phyloP scores from a whole-genome alignment of 352 stramenopile genomes.

The Elongisporangium anandrum region DNA sequence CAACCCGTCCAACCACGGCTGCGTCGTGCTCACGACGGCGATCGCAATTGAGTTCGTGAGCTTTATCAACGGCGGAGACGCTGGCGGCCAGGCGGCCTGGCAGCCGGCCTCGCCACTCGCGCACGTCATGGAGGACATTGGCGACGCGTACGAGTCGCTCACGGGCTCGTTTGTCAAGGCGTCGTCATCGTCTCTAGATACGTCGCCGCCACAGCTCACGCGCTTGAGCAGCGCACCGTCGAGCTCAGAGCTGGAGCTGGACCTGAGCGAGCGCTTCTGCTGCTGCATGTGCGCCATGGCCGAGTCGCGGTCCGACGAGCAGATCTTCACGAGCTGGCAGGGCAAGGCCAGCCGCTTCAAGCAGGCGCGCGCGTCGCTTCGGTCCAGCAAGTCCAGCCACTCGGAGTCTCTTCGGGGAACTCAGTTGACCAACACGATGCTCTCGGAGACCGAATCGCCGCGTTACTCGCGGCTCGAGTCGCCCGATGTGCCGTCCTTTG shows the following conservation, averaged over 20 bases:
- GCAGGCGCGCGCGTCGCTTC: background rate
- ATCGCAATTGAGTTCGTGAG: conserved; percentile 24
- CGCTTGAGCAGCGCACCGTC: conserved; percentile 8
- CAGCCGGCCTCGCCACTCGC: conserved; percentile 17
- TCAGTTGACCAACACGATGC: background rate
- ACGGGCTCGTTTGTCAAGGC: background rate
- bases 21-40: conserved; percentile 21
- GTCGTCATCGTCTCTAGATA: background rate
- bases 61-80: conserved; percentile 21
- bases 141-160: conserved; percentile 4
- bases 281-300: conserved; percentile 39
- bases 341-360: conserved; percentile 6
- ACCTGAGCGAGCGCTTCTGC: conserved; percentile 18
- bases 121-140: conserved; percentile 10
- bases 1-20: conserved; percentile 35
- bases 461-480: background rate
- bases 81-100: conserved; percentile 6
- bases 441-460: background rate
- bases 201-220: background rate
- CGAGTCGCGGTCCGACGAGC: conserved; percentile 26
- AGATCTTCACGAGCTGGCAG: conserved; percentile 31
- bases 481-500: background rate
- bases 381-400: background rate
- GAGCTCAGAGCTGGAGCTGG: conserved; percentile 1
- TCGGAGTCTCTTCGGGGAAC: background rate